Conservation (phyloP, 768 basidiomycete genomes). For the Plicaturopsis crispa region DNA sequence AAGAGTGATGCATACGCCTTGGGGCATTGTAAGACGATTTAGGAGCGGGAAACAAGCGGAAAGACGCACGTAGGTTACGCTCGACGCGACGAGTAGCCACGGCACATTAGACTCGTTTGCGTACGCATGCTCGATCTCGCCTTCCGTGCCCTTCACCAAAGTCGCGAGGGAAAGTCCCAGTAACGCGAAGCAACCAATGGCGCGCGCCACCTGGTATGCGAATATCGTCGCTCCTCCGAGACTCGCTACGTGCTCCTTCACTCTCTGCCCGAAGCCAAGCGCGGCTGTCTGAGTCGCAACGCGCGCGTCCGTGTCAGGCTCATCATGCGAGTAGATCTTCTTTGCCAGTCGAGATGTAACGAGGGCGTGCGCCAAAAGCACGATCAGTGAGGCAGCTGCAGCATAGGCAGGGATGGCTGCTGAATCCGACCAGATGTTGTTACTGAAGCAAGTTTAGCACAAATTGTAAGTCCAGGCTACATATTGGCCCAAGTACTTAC, state of each 20-base stretch:
- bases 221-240: conserved; percentile 17
- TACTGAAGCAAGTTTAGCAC: not conserved
- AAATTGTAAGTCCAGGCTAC: no score
- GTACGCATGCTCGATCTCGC: no score
- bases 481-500: no score
- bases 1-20: no score
- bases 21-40: no score
- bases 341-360: conserved; percentile 2
- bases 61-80: no score
- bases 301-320: not conserved
- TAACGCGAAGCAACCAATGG: conserved; percentile 14
- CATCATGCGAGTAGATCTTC: not conserved
- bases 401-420: conserved; percentile 30
- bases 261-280: no score
- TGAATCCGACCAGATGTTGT: conserved; percentile 9
- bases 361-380: conserved; percentile 25
- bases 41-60: no score
- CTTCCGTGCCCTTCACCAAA: conserved; percentile 5
- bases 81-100: no score
- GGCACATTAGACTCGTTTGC: no score
- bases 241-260: conserved; percentile 5
- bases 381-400: conserved; percentile 23
- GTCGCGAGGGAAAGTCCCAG: conserved; percentile 11
- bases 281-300: not conserved
- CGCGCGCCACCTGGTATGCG: conserved; percentile 14